Percentiles rank a stretch among this genome's conserved stretches.
Conservation (phyloP, 192 early-diverging fungal species). For the Linnemannia elongata region DNA sequence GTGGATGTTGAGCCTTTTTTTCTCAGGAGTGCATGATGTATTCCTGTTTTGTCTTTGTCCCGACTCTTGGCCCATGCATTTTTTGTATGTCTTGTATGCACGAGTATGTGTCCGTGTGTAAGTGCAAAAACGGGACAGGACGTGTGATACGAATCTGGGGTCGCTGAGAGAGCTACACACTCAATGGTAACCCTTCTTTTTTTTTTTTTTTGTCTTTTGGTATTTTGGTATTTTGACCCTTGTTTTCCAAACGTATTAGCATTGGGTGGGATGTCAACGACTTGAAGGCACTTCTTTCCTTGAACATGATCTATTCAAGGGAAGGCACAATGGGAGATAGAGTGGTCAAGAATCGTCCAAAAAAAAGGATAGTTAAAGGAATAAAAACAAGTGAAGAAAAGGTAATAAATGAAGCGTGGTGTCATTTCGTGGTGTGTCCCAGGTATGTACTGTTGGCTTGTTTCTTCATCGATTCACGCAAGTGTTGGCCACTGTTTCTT, state of each 20-base stretch:
- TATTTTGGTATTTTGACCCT: too few relatives aligned
- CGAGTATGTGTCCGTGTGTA: neutral
- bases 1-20: neutral
- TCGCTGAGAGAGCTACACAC: neutral
- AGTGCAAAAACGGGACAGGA: neutral
- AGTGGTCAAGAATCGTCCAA: neutral
- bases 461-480: too few relatives aligned
- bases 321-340: neutral
- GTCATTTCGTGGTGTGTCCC: too few relatives aligned
- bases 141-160: neutral
- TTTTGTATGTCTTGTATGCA: neutral
- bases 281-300: too few relatives aligned
- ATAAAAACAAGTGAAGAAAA: neutral
- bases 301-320: too few relatives aligned
- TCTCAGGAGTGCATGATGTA: neutral
- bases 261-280: too few relatives aligned
- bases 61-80: neutral
- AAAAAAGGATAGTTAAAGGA: neutral
- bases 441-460: too few relatives aligned
- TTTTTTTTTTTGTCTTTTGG: too few relatives aligned
- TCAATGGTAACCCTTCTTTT: too few relatives aligned
- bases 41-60: constrained; percentile 1
- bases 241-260: too few relatives aligned
- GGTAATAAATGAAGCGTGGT: too few relatives aligned
- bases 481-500: too few relatives aligned